Evolutionary conservation across 2,329 filamentous ascomycete species (phyloP), one percentile per base, ranked within the genome.

Genomic region (Anthostomella pinea): DNA sequence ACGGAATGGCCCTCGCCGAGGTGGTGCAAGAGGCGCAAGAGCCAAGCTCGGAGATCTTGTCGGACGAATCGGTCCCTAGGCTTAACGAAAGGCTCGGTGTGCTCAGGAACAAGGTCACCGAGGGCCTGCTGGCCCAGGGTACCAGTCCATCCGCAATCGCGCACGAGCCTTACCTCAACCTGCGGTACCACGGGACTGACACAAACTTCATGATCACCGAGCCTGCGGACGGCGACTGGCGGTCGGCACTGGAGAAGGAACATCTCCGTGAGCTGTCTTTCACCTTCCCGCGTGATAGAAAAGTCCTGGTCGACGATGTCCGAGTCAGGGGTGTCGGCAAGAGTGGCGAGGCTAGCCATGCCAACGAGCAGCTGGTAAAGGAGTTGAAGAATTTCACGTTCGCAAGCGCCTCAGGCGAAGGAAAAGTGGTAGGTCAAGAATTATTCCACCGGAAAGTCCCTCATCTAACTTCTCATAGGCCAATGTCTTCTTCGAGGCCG

Each of bases 1-100:
- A 70, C 35, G 67, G 67, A 14, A 39, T 39, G 36, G 36, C 36
- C 9, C 36, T 39, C 6, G 36, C 36, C 13, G 36, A 39, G 25
- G 30, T 39, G 15, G 36, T 39, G 4, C 36, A 39, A n/a, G 36
- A 39, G 26, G 30, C 36, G 13, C 36, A 39, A 19, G 30, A 39
- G 15, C 36, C 36, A 8, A 33, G 36, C 13, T 39, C 36, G 7
- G 36, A 39, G 15, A 30, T 19, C 5, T 13, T 39, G 10, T 23
- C 25, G 5, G 35, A 38, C 10, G 35, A 38, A 2, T 32, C 35
- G n/a, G 24, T 36, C 25, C 33, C 26, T 8, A 20, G 18, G 21
- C 19, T 36, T 6, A 30, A 36, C 14, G 33, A 16, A 25, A 30
- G 41, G 28, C 9, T 22, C 36, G 39, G 39, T 9, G 35, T 13